These are phyloP conservation scores for Biscogniauxia marginata DNA, from an alignment of 2,329 filamentous ascomycete species.

Conservation along the genomic window DNA sequence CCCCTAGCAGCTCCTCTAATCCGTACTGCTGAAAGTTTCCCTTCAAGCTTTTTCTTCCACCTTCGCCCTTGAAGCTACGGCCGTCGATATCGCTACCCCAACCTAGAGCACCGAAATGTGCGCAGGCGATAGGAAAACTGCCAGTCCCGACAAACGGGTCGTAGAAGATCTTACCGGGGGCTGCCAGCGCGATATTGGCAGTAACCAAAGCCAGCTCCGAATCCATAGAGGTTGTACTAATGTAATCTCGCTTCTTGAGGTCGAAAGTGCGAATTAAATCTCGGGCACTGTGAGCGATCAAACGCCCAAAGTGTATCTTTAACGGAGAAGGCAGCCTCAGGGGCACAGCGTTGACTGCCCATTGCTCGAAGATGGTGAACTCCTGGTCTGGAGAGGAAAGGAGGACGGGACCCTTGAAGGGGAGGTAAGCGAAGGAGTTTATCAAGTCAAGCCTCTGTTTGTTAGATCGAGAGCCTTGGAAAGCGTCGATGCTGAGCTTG, in stretches of 20 bases:
- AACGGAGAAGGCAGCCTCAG: constrained; percentile 53
- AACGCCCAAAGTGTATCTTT: constrained; percentile 69
- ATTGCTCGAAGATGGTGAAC: constrained; percentile 84
- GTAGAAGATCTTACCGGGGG: constrained; percentile 81
- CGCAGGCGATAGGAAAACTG: constrained; percentile 85
- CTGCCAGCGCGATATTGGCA: constrained; percentile 83
- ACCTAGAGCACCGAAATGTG: constrained; percentile 81
- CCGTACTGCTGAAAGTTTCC: constrained; percentile 87
- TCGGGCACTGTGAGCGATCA: constrained; percentile 64
- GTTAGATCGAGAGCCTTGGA: constrained; percentile 67
- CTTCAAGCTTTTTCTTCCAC: constrained; percentile 47
- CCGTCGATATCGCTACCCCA: constrained; percentile 94
- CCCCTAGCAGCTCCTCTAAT: constrained; percentile 64
- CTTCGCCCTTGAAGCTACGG: constrained; percentile 75
- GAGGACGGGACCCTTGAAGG: constrained; percentile 73
- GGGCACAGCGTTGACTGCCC: constrained; percentile 54
- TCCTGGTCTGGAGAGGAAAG: constrained; percentile 72
- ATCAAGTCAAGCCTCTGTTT: constrained; percentile 71
- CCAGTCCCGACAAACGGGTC: constrained; percentile 96
- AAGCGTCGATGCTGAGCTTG: constrained; percentile 82
- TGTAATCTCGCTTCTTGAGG: constrained; percentile 90
- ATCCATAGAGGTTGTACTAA: constrained; percentile 97
- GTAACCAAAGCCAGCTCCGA: constrained; percentile 88
- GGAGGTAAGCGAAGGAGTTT: constrained; percentile 76
- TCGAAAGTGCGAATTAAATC: constrained; percentile 73